phyloP scores from a whole-genome alignment of 2,329 filamentous ascomycete genomes.

The Scopulariopsis brevicaulis region DNA sequence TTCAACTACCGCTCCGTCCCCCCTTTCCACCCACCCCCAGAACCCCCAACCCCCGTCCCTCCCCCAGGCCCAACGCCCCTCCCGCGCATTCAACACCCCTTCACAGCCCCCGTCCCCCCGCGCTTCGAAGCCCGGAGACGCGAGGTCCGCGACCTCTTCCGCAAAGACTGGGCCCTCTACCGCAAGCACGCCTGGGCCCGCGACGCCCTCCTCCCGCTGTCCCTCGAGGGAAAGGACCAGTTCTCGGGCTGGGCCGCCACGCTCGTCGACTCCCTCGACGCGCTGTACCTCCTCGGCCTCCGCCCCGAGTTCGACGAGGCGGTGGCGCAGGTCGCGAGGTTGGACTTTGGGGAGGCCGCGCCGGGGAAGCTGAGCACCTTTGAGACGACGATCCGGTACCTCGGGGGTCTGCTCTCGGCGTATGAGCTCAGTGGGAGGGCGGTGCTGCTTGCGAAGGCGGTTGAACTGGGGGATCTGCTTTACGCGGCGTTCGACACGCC shows the following conservation, averaged over 20 bases:
- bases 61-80: constrained; percentile 9
- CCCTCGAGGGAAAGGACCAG: constrained; percentile 37
- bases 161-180: constrained; percentile 49
- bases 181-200: constrained; percentile 50
- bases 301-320: constrained; percentile 54
- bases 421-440: constrained; percentile 52
- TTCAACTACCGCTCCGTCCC: constrained; percentile 24
- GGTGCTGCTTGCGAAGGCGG: constrained; percentile 48
- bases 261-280: constrained; percentile 56
- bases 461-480: constrained; percentile 51
- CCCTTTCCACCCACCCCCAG: constrained; percentile 13
- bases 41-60: constrained; percentile 14
- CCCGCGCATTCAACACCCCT: constrained; percentile 23
- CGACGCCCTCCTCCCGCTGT: constrained; percentile 50
- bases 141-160: constrained; percentile 37
- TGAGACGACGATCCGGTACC: constrained; percentile 60
- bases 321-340: constrained; percentile 40
- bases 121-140: constrained; percentile 18
- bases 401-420: constrained; percentile 58
- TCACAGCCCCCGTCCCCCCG: constrained; percentile 13
- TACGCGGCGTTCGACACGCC: constrained; percentile 58
- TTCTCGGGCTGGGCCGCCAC: constrained; percentile 60
- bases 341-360: constrained; percentile 48
- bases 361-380: constrained; percentile 48
- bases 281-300: constrained; percentile 63